Conservation (phyloP, 202 grass and related monocot genomes). For the Hordeum pubiflorum region DNA sequence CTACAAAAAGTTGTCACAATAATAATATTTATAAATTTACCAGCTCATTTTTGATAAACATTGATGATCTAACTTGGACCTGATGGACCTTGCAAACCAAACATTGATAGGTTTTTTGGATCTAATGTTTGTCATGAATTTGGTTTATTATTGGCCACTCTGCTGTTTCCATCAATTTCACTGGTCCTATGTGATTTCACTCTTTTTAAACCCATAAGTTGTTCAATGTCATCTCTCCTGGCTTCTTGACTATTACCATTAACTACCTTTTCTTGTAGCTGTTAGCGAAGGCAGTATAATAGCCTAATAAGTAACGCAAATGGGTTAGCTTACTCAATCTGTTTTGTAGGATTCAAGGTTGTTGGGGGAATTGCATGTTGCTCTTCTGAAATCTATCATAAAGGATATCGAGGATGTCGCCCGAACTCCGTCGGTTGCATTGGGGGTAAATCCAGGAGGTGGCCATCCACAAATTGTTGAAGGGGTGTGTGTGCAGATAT, state of each 20-base stretch:
- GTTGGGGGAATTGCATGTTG: slow-evolving; percentile 73
- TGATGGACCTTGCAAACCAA: neutral
- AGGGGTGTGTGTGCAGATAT: slow-evolving; percentile 47
- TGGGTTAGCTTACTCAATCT: slow-evolving; percentile 12
- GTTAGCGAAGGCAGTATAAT: neutral
- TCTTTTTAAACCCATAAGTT: neutral
- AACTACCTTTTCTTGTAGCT: neutral
- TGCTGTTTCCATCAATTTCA: slow-evolving; percentile 1
- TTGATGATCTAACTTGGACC: slow-evolving; percentile 3
- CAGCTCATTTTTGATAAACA: slow-evolving; percentile 2
- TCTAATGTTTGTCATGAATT: neutral
- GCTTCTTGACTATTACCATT: neutral
- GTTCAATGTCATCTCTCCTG: neutral
- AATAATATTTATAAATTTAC: neutral
- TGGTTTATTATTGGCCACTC: neutral
- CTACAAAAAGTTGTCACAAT: neutral
- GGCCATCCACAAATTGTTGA: slow-evolving; percentile 90
- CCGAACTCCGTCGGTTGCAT: slow-evolving; percentile 44
- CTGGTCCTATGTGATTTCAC: slow-evolving; percentile 5
- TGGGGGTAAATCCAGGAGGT: slow-evolving; percentile 72
- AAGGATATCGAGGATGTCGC: slow-evolving; percentile 97
- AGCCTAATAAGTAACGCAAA: neutral
- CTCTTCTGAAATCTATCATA: slow-evolving; percentile 82
- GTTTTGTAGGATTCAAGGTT: slow-evolving; percentile 79
- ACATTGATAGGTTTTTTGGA: neutral